A percentile compares a stretch with the other conserved stretches of the same genome.
phyloP scores from a whole-genome alignment of 176 grass and related monocot genomes.

The Oryza meyeriana region DNA sequence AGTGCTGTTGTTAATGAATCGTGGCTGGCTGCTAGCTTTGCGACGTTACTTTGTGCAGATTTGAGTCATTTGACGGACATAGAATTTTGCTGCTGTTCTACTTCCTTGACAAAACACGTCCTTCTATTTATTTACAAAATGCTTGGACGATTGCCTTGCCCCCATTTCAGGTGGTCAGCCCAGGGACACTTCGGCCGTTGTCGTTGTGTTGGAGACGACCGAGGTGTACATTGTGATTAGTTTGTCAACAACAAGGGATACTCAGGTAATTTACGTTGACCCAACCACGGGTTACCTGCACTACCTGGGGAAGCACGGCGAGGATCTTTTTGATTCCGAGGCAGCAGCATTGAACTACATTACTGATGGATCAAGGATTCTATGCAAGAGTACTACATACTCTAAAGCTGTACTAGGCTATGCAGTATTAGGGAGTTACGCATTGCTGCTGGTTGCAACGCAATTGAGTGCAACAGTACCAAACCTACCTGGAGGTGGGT shows the following conservation, averaged over 20 bases:
- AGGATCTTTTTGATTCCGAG: conserved; percentile 70
- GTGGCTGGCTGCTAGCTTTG: background rate
- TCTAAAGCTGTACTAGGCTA: conserved; percentile 78
- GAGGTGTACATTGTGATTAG: conserved; percentile 82
- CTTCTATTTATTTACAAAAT: background rate
- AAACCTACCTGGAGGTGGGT: conserved; percentile 75
- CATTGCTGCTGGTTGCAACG: conserved; percentile 81
- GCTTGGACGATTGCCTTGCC: background rate
- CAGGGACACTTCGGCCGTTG: conserved; percentile 60
- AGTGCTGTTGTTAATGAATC: background rate
- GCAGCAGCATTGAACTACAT: conserved; percentile 77
- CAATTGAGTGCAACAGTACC: conserved; percentile 57
- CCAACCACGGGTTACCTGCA: conserved; percentile 74
- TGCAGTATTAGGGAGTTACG: conserved; percentile 57
- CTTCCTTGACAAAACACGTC: background rate
- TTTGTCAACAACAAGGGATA: conserved; percentile 56
- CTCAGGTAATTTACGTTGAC: conserved; percentile 82
- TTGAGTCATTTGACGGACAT: background rate
- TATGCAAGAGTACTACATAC: conserved; percentile 65
- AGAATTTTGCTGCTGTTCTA: background rate
- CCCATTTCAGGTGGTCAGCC: background rate
- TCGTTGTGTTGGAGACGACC: conserved; percentile 58
- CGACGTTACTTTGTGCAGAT: background rate
- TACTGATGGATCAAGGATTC: conserved; percentile 68
- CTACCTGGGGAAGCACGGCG: conserved; percentile 55